Conservation (phyloP, 805 yeast species). For the Kodamaea neixiangensis region DNA sequence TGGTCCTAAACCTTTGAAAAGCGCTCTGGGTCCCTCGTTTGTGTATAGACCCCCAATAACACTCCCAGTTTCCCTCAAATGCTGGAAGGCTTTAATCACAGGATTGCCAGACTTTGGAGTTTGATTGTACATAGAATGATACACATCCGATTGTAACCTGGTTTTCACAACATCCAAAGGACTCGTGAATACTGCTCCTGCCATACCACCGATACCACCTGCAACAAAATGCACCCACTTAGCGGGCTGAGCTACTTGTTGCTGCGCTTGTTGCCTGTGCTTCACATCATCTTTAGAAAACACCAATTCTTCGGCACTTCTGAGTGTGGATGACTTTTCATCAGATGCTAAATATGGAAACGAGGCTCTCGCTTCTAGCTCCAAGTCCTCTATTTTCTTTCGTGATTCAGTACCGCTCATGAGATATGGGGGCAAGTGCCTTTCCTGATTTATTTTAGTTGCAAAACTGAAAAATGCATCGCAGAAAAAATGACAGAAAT, state of each 20-base stretch:
- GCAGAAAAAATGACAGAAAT: slow-evolving; percentile 1
- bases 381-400: slow-evolving; percentile 28
- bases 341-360: slow-evolving; percentile 67
- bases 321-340: slow-evolving; percentile 61
- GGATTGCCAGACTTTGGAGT: slow-evolving; percentile 41
- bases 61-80: slow-evolving; percentile 78
- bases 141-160: slow-evolving; percentile 87
- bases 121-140: slow-evolving; percentile 54
- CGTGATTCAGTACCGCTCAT: slow-evolving; percentile 11
- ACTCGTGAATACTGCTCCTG: slow-evolving; percentile 91
- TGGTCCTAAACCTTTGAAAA: slow-evolving; percentile 95
- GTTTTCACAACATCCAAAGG: slow-evolving; percentile 97
- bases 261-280: background rate
- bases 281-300: slow-evolving; percentile 14
- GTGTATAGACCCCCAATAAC: slow-evolving; percentile 69
- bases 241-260: slow-evolving; percentile 14
- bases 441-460: background rate
- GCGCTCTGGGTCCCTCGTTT: slow-evolving; percentile 80
- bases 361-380: slow-evolving; percentile 59
- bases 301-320: slow-evolving; percentile 35
- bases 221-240: slow-evolving; percentile 83
- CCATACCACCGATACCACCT: slow-evolving; percentile 96
- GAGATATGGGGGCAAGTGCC: slow-evolving; percentile 3
- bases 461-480: slow-evolving; percentile 1
- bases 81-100: slow-evolving; percentile 55